A percentile compares a stretch with the other conserved stretches of the same genome.
Evolutionary conservation across 164 flowering plant genomes (phyloP).

Genomic region (Tetracentron sinense): DNA sequence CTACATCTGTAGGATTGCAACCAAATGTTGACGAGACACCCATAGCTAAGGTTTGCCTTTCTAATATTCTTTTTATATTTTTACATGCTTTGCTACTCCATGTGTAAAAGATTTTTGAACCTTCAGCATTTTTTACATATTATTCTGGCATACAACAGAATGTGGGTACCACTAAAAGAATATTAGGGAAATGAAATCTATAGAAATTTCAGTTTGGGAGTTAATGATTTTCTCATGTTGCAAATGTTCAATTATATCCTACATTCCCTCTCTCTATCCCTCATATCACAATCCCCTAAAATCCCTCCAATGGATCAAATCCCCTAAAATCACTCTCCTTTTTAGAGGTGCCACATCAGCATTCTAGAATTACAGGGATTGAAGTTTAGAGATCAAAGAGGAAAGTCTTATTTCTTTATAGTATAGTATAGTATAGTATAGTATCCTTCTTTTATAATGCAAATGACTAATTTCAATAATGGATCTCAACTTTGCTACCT

Average conservation of each 20-base stretch:
- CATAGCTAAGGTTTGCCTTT: slow-evolving; percentile 67
- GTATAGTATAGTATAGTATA: no score
- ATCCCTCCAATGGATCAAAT: no score
- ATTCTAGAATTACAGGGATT: no score
- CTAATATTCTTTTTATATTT: slow-evolving; percentile 1
- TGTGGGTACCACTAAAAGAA: no score
- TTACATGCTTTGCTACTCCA: neutral
- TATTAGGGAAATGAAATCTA: neutral
- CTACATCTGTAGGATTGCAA: slow-evolving; percentile 95
- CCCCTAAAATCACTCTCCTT: no score
- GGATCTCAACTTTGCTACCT: neutral
- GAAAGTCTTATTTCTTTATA: neutral
- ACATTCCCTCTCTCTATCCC: no score
- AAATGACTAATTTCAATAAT: neutral
- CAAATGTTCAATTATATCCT: no score
- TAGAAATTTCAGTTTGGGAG: no score
- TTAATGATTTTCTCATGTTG: no score
- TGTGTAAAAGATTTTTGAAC: neutral
- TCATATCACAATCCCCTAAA: no score
- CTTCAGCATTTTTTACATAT: neutral
- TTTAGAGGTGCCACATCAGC: no score
- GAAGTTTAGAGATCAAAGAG: no score
- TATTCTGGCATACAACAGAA: neutral
- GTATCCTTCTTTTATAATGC: neutral
- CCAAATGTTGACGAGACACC: slow-evolving; percentile 89